Conservation (phyloP, 2,329 filamentous ascomycete genomes). For the Alternaria gansuensis region DNA sequence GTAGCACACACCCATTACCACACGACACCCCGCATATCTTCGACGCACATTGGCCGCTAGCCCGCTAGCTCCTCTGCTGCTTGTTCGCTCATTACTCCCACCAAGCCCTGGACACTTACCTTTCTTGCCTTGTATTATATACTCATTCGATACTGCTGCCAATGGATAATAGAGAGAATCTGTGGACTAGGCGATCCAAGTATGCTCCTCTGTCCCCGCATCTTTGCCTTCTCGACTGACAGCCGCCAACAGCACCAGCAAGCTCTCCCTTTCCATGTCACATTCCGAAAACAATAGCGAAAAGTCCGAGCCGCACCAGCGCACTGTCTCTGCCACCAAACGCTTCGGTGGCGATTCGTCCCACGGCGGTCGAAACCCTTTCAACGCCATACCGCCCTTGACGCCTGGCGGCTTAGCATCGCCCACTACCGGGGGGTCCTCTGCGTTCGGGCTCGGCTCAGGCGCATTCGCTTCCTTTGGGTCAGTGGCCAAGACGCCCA, state of each 20-base stretch:
- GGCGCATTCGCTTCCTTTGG: conserved; percentile 98
- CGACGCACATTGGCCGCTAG: conserved; percentile 32
- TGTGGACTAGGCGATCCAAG: conserved; percentile 87
- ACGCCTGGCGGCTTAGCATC: conserved; percentile 72
- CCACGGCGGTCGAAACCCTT: conserved; percentile 79
- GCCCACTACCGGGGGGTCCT: conserved; percentile 79
- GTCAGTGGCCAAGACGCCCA: conserved; percentile 81
- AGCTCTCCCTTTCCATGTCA: conserved; percentile 86
- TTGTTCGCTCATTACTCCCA: conserved; percentile 51
- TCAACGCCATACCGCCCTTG: conserved; percentile 77
- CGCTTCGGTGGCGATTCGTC: conserved; percentile 80
- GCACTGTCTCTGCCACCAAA: conserved; percentile 73
- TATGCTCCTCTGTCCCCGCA: conserved; percentile 58
- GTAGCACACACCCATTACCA: conserved; percentile 18
- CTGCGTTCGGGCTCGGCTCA: conserved; percentile 91
- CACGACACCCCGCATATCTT: conserved; percentile 18
- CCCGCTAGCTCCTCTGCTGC: conserved; percentile 36
- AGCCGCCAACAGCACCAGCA: conserved; percentile 71
- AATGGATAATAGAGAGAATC: conserved; percentile 57
- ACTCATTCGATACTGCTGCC: conserved; percentile 29
- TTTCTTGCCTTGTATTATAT: conserved; percentile 17
- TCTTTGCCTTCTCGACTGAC: conserved; percentile 36
- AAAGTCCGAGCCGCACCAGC: conserved; percentile 64
- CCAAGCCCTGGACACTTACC: conserved; percentile 42
- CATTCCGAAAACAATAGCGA: conserved; percentile 62